Evolutionary conservation across 768 basidiomycete species (phyloP).

Genomic region (Tricholoma bakamatsutake): DNA sequence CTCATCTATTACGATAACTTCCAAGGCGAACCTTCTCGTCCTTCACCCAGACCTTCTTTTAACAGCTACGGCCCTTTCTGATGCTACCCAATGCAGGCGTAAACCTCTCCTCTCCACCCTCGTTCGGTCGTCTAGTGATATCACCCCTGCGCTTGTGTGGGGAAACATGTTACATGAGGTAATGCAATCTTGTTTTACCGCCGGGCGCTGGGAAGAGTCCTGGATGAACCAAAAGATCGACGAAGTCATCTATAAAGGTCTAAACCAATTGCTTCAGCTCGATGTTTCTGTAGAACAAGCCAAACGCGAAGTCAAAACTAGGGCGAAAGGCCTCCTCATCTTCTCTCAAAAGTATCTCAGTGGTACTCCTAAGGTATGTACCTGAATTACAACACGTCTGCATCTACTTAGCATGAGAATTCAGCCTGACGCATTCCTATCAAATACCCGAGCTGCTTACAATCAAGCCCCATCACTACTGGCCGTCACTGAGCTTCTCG

Average conservation of each 20-base stretch:
- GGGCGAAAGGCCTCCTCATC: constrained; percentile 57
- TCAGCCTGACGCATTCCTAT: constrained; percentile 60
- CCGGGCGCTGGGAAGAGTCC: constrained; percentile 53
- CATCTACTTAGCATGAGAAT: background rate
- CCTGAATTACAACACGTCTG: background rate
- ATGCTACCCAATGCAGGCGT: constrained; percentile 75
- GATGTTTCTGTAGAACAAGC: constrained; percentile 58
- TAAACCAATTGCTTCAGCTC: constrained; percentile 60
- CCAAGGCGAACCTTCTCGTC: constrained; percentile 65
- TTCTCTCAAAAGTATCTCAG: constrained; percentile 68
- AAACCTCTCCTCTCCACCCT: constrained; percentile 76
- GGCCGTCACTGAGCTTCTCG: constrained; percentile 71
- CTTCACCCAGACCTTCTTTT: constrained; percentile 90
- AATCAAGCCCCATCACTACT: constrained; percentile 48
- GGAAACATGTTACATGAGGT: constrained; percentile 93
- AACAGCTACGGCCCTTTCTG: constrained; percentile 85
- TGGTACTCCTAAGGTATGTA: constrained; percentile 52
- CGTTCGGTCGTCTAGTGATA: constrained; percentile 52
- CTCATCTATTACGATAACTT: constrained; percentile 51
- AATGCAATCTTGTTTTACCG: constrained; percentile 71
- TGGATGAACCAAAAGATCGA: constrained; percentile 60
- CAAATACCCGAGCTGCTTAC: constrained; percentile 45
- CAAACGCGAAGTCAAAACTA: constrained; percentile 49
- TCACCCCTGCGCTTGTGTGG: constrained; percentile 72
- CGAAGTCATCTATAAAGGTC: constrained; percentile 42